phyloP scores from a whole-genome alignment of 768 basidiomycete species.

The Hygrocybe coccinea region DNA sequence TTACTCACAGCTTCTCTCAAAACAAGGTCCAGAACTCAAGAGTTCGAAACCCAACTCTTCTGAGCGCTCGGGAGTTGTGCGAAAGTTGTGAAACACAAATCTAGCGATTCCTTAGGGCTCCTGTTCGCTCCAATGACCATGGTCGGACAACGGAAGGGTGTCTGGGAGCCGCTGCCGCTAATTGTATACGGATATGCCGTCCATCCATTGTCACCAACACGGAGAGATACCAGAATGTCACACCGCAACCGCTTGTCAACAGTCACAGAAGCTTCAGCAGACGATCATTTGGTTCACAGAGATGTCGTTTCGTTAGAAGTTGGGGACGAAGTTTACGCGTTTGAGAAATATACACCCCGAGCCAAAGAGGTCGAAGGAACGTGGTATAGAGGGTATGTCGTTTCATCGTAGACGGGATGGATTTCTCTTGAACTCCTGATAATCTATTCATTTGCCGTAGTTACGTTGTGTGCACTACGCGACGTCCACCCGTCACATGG shows the following conservation, averaged over 20 bases:
- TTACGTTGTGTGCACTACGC: constrained; percentile 81
- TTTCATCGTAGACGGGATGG: neutral
- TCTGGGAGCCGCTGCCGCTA: constrained; percentile 53
- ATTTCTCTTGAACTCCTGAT: constrained; percentile 1
- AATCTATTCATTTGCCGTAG: constrained; percentile 34
- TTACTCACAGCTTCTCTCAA: too few species aligned
- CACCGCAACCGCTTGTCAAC: constrained; percentile 54
- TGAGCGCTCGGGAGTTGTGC: neutral
- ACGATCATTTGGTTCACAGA: constrained; percentile 59
- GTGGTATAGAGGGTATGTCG: constrained; percentile 92
- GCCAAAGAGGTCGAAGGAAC: constrained; percentile 70
- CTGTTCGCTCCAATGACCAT: constrained; percentile 1
- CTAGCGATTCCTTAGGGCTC: neutral
- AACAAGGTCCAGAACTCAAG: too few species aligned
- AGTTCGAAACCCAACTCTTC: neutral
- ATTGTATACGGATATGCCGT: constrained; percentile 90
- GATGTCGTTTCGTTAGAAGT: constrained; percentile 86
- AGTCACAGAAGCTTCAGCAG: constrained; percentile 58
- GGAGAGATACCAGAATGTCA: constrained; percentile 64
- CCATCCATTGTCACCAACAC: constrained; percentile 73
- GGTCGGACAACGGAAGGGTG: constrained; percentile 17
- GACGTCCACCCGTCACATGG: constrained; percentile 68
- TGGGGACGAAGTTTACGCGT: constrained; percentile 95
- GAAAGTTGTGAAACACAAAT: neutral
- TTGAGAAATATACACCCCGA: constrained; percentile 80